A percentile compares a stretch with the other conserved stretches of the same genome.
Evolutionary conservation across 1,139 yeast genomes (phyloP).

Genomic region (Nakaseomyces sp.): DNA sequence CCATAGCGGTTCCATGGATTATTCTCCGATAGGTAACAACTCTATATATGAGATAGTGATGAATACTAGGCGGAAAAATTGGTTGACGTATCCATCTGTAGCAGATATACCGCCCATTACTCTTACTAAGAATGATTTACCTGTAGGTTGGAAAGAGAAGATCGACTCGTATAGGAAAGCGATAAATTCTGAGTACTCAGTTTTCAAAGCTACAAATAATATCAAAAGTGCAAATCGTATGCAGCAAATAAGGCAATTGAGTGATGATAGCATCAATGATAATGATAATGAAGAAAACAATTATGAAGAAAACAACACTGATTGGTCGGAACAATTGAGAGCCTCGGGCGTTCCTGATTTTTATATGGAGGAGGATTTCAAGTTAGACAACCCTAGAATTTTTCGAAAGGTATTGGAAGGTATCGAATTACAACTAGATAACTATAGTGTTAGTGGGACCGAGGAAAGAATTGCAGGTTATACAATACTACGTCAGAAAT

Average conservation of each 20-base stretch:
- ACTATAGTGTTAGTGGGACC: slow-evolving; percentile 22
- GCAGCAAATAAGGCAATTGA: slow-evolving; percentile 30
- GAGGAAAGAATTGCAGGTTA: slow-evolving; percentile 25
- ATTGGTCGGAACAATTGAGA: slow-evolving; percentile 9
- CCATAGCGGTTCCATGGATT: slow-evolving; percentile 27
- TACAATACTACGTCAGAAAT: slow-evolving; percentile 62
- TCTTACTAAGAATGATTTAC: slow-evolving; percentile 48
- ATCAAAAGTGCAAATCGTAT: slow-evolving; percentile 35
- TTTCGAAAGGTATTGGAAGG: slow-evolving; percentile 59
- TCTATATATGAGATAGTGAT: slow-evolving; percentile 64
- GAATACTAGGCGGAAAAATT: slow-evolving; percentile 31
- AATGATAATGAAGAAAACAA: slow-evolving; percentile 9
- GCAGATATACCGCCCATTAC: slow-evolving; percentile 80
- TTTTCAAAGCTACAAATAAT: slow-evolving; percentile 35
- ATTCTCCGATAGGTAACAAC: slow-evolving; percentile 68
- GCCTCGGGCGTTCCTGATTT: slow-evolving; percentile 47
- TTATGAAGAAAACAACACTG: slow-evolving; percentile 14
- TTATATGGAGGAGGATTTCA: slow-evolving; percentile 59
- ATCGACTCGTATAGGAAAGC: slow-evolving; percentile 42
- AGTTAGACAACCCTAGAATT: slow-evolving; percentile 80
- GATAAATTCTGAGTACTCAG: slow-evolving; percentile 46
- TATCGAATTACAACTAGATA: slow-evolving; percentile 24
- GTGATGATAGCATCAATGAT: slow-evolving; percentile 28
- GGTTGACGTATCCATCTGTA: slow-evolving; percentile 59
- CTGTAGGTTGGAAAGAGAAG: slow-evolving; percentile 42